Conservation (phyloP, 139 green algal species). For the Spirogloea muscicola region DNA sequence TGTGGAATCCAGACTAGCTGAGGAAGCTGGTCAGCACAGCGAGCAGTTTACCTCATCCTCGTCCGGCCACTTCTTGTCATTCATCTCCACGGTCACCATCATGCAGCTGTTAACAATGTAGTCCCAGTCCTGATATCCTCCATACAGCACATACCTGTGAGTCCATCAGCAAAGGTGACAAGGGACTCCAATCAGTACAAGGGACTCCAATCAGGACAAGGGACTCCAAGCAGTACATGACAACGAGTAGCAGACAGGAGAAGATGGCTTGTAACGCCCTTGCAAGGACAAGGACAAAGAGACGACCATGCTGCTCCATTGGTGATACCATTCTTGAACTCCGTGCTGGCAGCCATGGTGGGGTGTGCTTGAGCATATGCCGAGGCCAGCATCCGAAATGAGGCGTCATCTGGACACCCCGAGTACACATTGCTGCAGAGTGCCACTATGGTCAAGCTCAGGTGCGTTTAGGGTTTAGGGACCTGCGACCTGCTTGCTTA, state of each 20-base stretch:
- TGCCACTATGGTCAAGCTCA: too few species aligned
- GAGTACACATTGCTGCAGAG: conserved; percentile 58
- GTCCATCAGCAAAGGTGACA: background rate
- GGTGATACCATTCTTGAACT: conserved; percentile 79
- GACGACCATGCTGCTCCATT: conserved; percentile 79
- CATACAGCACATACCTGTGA: conserved; percentile 78
- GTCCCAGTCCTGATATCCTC: conserved; percentile 74
- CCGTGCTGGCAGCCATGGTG: conserved; percentile 51
- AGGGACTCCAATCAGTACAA: background rate
- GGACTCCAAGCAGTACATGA: background rate
- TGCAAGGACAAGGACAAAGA: background rate
- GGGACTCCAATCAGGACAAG: background rate
- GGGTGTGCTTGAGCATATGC: conserved; percentile 67
- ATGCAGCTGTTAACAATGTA: conserved; percentile 74
- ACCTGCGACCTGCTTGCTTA: too few species aligned
- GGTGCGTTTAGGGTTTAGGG: too few species aligned
- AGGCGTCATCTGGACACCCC: conserved; percentile 67
- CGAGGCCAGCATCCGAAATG: conserved; percentile 68
- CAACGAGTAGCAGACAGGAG: background rate
- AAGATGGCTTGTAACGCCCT: background rate
- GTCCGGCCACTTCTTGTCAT: conserved; percentile 29
- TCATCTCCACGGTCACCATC: conserved; percentile 81
- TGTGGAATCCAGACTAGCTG: too few species aligned
- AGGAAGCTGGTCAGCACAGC: too few species aligned
- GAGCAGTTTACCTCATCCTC: too few species aligned